phyloP scores from a whole-genome alignment of 176 grass and related monocot genomes.

The Rhynchospora tenuis region DNA sequence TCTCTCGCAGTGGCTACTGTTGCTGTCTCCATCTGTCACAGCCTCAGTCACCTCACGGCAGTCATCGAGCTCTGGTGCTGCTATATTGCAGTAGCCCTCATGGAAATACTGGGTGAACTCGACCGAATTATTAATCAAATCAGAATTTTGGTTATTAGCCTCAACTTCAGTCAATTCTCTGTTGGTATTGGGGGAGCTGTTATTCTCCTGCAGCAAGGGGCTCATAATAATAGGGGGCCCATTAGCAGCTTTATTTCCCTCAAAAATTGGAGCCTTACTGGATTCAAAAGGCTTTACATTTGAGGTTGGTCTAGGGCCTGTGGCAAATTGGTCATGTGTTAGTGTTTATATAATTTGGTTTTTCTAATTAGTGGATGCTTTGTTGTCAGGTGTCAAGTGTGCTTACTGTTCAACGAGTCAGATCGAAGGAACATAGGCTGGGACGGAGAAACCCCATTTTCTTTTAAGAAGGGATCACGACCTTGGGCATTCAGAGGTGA shows the following conservation, averaged over 20 bases:
- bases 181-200: not conserved
- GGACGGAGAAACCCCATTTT: conserved; percentile 34
- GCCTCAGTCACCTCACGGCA: conserved; percentile 99
- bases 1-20: conserved; percentile 99
- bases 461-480: conserved; percentile 28
- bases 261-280: not conserved
- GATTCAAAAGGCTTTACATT: not conserved
- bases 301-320: conserved; percentile 15
- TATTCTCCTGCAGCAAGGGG: conserved; percentile 12
- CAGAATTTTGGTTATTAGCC: conserved; percentile 44
- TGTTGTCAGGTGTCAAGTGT: not conserved
- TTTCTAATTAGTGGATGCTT: conserved; percentile 6
- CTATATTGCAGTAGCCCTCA: conserved; percentile 99
- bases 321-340: not conserved
- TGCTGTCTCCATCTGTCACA: conserved; percentile 99
- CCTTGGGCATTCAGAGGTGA: conserved; percentile 1
- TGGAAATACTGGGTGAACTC: conserved; percentile 97
- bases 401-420: conserved; percentile 59
- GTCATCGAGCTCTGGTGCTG: conserved; percentile 81
- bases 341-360: not conserved
- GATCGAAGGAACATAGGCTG: conserved; percentile 46
- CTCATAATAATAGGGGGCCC: not conserved
- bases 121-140: conserved; percentile 51
- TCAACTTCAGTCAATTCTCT: conserved; percentile 19
- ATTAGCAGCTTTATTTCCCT: not conserved